Base-by-base conservation (phyloP, 2,329 filamentous ascomycete genomes). In the Nothopassalora personata region DNA sequence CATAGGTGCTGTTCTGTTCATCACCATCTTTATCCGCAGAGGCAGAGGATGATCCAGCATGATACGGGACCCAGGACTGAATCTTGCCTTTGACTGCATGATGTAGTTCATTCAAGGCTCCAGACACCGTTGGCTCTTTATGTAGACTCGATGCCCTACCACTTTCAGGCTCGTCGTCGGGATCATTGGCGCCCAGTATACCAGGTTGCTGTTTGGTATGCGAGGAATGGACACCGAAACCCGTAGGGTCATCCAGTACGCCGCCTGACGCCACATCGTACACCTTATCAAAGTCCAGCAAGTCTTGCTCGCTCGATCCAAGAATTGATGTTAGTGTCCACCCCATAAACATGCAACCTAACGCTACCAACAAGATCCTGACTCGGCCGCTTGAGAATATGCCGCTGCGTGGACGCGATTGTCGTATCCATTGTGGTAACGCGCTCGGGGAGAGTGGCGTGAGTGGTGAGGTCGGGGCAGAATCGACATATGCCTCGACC, bases 61-160 rank as follows among this genome's bases (percentile, higher is more conserved):
- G 53, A 53, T 71, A 67, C 15, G 67, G 64, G 34, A 66, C 72
- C 69, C 68, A 71, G 4, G 66, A 66, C 33, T 69, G 64, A 10
- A 73, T 30, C 54, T 70, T 72, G 48, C 68, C 67, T 31, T 65
- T 69, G 9, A 73, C 67, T 9, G 71, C 71, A 43, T 69, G 59
- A 55, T 72, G 70, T 10, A 73, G 60, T 31, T 72, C 71, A 6
- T 67, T 59, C 50, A 73, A 56, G 1, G 71, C 71, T 18, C 69
- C 69, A n/a, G 65, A 66, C n/a, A 72, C 66, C 1, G 67, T 67
- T 1, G 69, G 70, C 28, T 61, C 58, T 43, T 64, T 63, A 10
- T 56, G 50, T 19, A 46, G 54, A 28, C 13, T 18, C 23, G 53
- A 51, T 15, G 54, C 57, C 30, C 55, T 53, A n/a, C 43, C 47